Percentiles rank a stretch among this genome's conserved stretches.
These are phyloP conservation scores for Murraya koenigii DNA, from an alignment of 345 rosid genomes.

Conservation along the genomic window DNA sequence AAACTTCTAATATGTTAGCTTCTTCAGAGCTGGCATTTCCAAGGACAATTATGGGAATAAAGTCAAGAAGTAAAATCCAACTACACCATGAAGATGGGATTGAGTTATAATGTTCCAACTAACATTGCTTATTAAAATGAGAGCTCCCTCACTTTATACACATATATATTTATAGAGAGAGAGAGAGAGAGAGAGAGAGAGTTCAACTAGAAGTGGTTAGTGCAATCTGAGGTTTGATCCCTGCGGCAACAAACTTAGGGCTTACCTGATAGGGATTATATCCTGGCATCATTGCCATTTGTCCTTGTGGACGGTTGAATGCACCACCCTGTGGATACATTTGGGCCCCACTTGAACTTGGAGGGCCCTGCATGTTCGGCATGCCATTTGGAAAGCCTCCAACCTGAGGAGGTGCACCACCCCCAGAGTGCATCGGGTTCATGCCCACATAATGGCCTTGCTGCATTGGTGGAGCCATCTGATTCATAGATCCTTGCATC, in stretches of 20 bases:
- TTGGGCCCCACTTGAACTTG: slow-evolving; percentile 45
- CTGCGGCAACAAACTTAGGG: neutral
- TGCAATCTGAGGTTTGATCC: neutral
- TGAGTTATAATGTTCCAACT: neutral
- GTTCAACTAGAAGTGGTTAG: too few species aligned
- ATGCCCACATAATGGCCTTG: slow-evolving; percentile 88
- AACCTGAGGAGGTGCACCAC: slow-evolving; percentile 46
- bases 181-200: too few species aligned
- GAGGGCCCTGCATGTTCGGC: slow-evolving; percentile 77
- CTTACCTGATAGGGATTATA: slow-evolving; percentile 84
- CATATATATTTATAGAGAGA: too few species aligned
- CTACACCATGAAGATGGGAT: neutral
- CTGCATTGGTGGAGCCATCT: slow-evolving; percentile 67
- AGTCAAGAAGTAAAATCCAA: neutral
- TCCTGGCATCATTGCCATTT: slow-evolving; percentile 82
- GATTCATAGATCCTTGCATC: slow-evolving; percentile 79
- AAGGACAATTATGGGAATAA: neutral
- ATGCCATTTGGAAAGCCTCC: slow-evolving; percentile 67
- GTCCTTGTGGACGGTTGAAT: slow-evolving; percentile 73
- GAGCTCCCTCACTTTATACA: neutral
- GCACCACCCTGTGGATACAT: slow-evolving; percentile 79
- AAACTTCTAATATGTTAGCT: neutral
- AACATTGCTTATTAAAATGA: neutral
- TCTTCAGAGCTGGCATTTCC: neutral
- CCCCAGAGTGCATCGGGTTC: slow-evolving; percentile 60